Evolutionary conservation across 345 rosid species (phyloP), one percentile per base, ranked within the genome.

Genomic region (Salix suchowensis): DNA sequence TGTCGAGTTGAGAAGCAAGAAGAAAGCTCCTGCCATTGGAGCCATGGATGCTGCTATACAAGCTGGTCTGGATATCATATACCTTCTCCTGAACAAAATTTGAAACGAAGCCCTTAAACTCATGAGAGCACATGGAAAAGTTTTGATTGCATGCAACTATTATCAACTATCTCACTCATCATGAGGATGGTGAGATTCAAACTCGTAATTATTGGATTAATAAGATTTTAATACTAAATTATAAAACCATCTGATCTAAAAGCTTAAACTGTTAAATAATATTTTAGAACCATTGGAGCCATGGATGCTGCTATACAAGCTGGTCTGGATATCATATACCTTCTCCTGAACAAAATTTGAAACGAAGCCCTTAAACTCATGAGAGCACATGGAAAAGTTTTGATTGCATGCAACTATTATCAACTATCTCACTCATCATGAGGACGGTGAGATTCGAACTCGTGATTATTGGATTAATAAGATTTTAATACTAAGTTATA

Each of bases 11-110:
- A 91, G 81, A 21, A 96, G 96, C 37, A 93, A 50, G 68, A 93
- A 78, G 80, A 93, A 89, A 16, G 93, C 85, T 34, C 71, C 91
- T 16, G 88, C 85, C 86, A 91, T 91, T 13, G 92, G 92, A 1
- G 79, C 85, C 89, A 88, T 79, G 67, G 92, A 72, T 52, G 81
- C 82, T 1, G 80, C 92, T 75, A 93, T 85, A 4, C 78, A 84
- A 18, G 85, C 94, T 26, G 94, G 86, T 26, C 92, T 84, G 44
- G 94, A 76, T 6, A 89, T 74, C 84, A 78, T 72, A 68, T 80
- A 77, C 73, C 82, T 84, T 21, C 79, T 82, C 81, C 97, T 95
- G 86, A 42, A 67, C 74, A 69, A 75, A 64, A 19, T 26, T 30
- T 36, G 8, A 19, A 48, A 40, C 0, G 7, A 36, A 36, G 37